These are phyloP conservation scores for Phytophthora multivora DNA, from an alignment of 352 stramenopile genomes.

Conservation along the genomic window DNA sequence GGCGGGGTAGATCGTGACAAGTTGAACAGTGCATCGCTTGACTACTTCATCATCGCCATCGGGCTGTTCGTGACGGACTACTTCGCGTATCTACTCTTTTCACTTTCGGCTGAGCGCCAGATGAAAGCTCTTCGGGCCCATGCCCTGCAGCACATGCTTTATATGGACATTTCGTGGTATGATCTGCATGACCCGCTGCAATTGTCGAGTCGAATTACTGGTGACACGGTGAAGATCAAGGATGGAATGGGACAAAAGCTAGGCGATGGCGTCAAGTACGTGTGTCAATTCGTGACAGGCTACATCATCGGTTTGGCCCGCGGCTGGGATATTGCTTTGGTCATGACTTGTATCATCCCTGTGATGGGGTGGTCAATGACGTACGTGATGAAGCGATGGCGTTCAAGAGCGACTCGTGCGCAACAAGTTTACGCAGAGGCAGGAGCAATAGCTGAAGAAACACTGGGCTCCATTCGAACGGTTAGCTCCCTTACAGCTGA, in stretches of 20 bases:
- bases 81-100: conserved; percentile 31
- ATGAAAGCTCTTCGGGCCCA: conserved; percentile 37
- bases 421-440: conserved; percentile 2
- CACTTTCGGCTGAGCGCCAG: conserved; percentile 38
- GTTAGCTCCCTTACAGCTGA: conserved; percentile 36
- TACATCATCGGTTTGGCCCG: conserved; percentile 6
- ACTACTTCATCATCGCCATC: conserved; percentile 36
- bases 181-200: conserved; percentile 32
- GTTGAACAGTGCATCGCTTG: conserved; percentile 30
- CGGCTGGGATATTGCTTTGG: conserved; percentile 4
- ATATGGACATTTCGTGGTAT: conserved; percentile 48
- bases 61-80: conserved; percentile 41
- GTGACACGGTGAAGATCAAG: conserved; percentile 37
- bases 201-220: conserved; percentile 32
- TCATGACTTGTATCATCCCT: conserved; percentile 8
- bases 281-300: conserved; percentile 40
- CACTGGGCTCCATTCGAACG: conserved; percentile 62
- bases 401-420: not conserved
- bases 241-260: conserved; percentile 52
- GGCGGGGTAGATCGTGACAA: conserved; percentile 16
- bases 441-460: conserved; percentile 48
- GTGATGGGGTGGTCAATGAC: conserved; percentile 1
- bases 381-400: not conserved
- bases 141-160: conserved; percentile 38
- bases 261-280: conserved; percentile 36